Conservation (phyloP, 129 eudicot species). For the Pseudognaphalium luteoalbum region DNA sequence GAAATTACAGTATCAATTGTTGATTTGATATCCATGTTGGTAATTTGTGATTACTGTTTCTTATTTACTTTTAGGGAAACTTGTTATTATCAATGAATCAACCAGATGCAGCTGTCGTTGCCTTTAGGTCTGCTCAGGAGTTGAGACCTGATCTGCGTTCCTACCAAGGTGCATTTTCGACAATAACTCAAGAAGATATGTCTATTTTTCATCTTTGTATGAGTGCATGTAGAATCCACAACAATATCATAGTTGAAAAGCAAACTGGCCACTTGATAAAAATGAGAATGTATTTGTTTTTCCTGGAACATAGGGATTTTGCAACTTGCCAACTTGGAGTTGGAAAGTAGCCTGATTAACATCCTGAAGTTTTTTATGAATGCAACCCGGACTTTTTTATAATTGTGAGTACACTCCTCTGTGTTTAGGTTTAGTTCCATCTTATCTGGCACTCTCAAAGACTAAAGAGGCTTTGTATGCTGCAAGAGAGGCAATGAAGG, state of each 20-base stretch:
- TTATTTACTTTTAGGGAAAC: constrained; percentile 60
- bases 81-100: constrained; percentile 84
- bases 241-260: background rate
- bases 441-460: constrained; percentile 84
- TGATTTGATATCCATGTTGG: background rate
- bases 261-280: background rate
- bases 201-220: background rate
- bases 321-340: constrained; percentile 4
- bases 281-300: background rate
- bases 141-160: constrained; percentile 96
- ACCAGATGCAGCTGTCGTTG: constrained; percentile 81
- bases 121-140: constrained; percentile 84
- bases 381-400: background rate
- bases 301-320: background rate
- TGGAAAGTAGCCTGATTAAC: constrained; percentile 10
- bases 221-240: background rate
- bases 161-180: constrained; percentile 68
- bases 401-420: background rate
- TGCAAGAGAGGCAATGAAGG: constrained; percentile 98
- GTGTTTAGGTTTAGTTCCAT: constrained; percentile 76
- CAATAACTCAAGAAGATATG: constrained; percentile 8
- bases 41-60: constrained; percentile 13
- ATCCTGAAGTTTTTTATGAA: background rate
- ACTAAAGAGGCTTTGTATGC: constrained; percentile 84
- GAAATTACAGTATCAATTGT: background rate